Percentiles rank a stretch among this genome's conserved stretches.
Evolutionary conservation across 2,329 filamentous ascomycete species (phyloP).

Genomic region (Plectosphaerella cucumerina): DNA sequence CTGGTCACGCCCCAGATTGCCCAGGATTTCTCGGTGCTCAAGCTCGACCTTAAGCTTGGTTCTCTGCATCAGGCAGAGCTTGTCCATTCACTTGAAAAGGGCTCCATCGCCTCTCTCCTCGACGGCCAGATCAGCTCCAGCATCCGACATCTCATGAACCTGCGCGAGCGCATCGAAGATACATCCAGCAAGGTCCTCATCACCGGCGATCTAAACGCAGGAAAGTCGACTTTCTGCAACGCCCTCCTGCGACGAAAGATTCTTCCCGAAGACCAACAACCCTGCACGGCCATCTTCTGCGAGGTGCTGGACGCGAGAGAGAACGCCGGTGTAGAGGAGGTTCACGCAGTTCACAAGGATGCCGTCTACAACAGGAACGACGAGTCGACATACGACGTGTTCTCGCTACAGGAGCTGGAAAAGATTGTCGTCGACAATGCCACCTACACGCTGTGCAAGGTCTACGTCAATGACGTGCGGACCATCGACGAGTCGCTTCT

Average conservation of each 20-base stretch:
- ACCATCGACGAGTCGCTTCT: constrained; percentile 88
- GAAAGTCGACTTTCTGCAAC: constrained; percentile 98
- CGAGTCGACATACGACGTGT: constrained; percentile 91
- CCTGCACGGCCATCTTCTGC: constrained; percentile 97
- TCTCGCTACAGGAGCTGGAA: constrained; percentile 72
- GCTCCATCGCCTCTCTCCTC: constrained; percentile 81
- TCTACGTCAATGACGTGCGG: constrained; percentile 89
- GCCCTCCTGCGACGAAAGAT: constrained; percentile 90
- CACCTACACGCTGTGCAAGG: constrained; percentile 90
- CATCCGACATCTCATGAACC: constrained; percentile 79
- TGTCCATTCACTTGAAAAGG: constrained; percentile 91
- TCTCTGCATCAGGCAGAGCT: constrained; percentile 81
- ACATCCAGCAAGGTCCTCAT: constrained; percentile 95
- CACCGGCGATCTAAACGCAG: constrained; percentile 93
- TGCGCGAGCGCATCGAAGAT: constrained; percentile 93
- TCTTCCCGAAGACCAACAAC: constrained; percentile 93
- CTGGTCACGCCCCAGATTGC: constrained; percentile 89
- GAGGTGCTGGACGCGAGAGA: constrained; percentile 91
- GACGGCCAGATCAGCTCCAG: constrained; percentile 94
- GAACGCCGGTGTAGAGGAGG: constrained; percentile 88
- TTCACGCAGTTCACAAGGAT: constrained; percentile 88
- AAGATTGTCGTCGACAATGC: constrained; percentile 86
- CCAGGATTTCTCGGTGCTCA: constrained; percentile 92
- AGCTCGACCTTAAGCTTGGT: constrained; percentile 89
- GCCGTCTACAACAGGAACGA: constrained; percentile 79